These are phyloP conservation scores for Marchantia polymorpha DNA, from an alignment of 225 moss, liverwort and hornwort genomes.

Conservation along the genomic window DNA sequence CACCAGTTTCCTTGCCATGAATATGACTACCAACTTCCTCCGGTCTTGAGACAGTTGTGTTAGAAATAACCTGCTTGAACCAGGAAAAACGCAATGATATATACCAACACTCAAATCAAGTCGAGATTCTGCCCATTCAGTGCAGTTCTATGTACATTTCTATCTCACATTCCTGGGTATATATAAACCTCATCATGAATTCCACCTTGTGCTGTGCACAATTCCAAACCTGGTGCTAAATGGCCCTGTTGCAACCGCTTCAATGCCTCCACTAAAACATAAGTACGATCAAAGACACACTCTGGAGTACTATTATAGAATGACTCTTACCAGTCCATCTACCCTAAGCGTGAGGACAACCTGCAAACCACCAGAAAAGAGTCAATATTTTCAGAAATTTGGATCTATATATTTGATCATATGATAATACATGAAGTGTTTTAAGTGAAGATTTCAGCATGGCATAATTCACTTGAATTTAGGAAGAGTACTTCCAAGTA, in stretches of 20 bases:
- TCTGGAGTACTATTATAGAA: background rate
- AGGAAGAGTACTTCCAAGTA: background rate
- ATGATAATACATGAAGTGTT: no score
- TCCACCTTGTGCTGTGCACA: background rate
- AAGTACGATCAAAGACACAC: background rate
- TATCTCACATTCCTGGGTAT: no score
- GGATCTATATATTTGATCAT: background rate
- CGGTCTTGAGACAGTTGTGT: constrained; percentile 83
- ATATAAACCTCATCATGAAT: background rate
- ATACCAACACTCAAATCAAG: no score
- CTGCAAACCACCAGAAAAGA: constrained; percentile 23
- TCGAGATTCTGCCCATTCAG: no score
- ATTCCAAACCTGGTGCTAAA: background rate
- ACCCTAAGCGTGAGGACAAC: constrained; percentile 71
- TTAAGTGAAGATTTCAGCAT: no score
- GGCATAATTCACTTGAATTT: no score
- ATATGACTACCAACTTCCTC: constrained; percentile 63
- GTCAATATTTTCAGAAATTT: background rate
- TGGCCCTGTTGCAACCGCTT: background rate
- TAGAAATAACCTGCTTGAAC: constrained; percentile 63
- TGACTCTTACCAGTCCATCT: constrained; percentile 66
- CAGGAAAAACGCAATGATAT: background rate
- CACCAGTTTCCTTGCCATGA: constrained; percentile 77
- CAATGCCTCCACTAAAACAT: background rate
- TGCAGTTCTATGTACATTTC: no score